A percentile compares a stretch with the other conserved stretches of the same genome.
Conservation (phyloP, 78 protist genomes). For the slime mould (Dictyostelium discoideum) region DNA sequence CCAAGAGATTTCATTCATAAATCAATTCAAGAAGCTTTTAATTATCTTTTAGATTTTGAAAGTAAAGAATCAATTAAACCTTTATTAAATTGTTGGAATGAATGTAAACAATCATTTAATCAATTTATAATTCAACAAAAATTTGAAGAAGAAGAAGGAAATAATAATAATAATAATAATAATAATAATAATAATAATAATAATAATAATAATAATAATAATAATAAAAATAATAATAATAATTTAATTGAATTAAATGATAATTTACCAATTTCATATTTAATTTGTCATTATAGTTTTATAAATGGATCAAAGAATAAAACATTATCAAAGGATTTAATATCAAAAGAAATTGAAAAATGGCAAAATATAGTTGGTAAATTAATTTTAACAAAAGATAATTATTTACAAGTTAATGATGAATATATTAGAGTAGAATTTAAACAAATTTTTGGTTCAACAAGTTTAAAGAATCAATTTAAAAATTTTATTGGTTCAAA, state of each 20-base stretch:
- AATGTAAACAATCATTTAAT: constrained; percentile 6
- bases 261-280: not conserved
- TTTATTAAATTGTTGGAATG: not conserved
- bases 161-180: not conserved
- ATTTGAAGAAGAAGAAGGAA: not conserved
- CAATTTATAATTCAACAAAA: not conserved
- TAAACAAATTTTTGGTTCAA: constrained; percentile 22
- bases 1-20: constrained; percentile 26
- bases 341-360: not conserved
- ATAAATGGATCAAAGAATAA: not conserved
- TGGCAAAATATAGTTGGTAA: not conserved
- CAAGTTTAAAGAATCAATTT: not conserved
- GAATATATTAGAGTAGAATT: not conserved
- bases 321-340: not conserved
- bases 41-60: constrained; percentile 26
- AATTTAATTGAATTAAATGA: not conserved
- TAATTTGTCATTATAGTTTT: constrained; percentile 18
- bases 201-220: not conserved
- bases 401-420: constrained; percentile 1
- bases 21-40: constrained; percentile 16
- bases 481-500: constrained; percentile 10
- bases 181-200: not conserved
- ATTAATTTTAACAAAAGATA: not conserved
- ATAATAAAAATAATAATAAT: not conserved
- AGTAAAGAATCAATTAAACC: constrained; percentile 25